These are phyloP conservation scores for Brassica napus DNA, from an alignment of 345 rosid genomes.

Conservation along the genomic window DNA sequence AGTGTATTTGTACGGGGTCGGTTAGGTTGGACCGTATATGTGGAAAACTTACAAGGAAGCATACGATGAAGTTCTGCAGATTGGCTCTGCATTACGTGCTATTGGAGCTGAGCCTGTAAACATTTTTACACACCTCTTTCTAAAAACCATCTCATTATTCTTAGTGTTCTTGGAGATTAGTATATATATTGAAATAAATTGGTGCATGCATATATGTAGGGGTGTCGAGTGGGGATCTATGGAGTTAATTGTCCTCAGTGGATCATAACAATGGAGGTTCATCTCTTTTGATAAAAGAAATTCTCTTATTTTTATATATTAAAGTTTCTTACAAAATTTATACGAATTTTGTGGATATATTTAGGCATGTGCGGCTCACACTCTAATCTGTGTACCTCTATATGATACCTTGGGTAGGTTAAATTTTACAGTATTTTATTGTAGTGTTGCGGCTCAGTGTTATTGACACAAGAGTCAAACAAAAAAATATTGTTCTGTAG, in stretches of 20 bases:
- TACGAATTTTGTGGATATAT: constrained; percentile 20
- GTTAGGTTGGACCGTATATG: constrained; percentile 75
- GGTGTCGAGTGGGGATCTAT: constrained; percentile 77
- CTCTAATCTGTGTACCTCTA: constrained; percentile 86
- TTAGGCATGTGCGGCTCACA: constrained; percentile 83
- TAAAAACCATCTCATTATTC: not conserved
- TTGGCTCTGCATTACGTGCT: constrained; percentile 83
- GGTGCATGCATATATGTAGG: constrained; percentile 47
- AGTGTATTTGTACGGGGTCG: not conserved
- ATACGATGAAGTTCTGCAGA: constrained; percentile 68
- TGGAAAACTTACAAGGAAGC: constrained; percentile 92
- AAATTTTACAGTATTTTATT: not conserved
- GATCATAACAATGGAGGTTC: constrained; percentile 95
- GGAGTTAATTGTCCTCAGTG: constrained; percentile 97
- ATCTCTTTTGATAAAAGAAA: not conserved
- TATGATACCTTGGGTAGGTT: constrained; percentile 89
- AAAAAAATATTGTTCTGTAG: constrained; percentile 43
- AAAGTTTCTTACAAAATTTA: not conserved
- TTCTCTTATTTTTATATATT: not conserved
- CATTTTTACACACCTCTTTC: not conserved
- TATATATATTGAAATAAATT: not conserved
- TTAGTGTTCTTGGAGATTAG: not conserved
- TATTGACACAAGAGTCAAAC: not conserved
- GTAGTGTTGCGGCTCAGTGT: not conserved
- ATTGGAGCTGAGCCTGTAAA: constrained; percentile 86